Conservation (phyloP, 768 basidiomycete species). For the Lentinus tigrinus region DNA sequence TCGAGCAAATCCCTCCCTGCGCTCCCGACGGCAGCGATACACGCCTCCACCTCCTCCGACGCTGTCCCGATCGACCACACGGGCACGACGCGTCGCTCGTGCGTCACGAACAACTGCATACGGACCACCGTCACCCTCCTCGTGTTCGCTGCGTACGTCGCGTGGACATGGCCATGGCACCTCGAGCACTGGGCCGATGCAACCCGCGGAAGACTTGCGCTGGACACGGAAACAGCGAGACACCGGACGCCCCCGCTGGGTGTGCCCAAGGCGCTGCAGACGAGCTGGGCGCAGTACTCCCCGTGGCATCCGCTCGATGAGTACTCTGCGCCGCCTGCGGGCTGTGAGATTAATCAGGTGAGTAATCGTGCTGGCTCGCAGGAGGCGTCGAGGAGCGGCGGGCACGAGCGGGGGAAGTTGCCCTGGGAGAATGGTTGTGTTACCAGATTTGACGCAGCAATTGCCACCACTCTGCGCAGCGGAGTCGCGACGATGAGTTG, state of each 20-base stretch:
- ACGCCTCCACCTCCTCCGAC: neutral
- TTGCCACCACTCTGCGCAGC: neutral
- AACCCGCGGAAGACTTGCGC: neutral
- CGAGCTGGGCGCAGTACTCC: conserved; percentile 58
- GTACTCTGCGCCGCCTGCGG: conserved; percentile 46
- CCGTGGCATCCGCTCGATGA: conserved; percentile 52
- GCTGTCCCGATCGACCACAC: neutral
- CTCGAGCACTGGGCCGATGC: neutral
- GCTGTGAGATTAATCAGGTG: conserved; percentile 60
- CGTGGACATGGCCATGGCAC: conserved; percentile 12
- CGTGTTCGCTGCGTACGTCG: conserved; percentile 6
- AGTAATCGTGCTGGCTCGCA: conserved; percentile 7
- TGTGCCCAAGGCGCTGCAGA: conserved; percentile 10
- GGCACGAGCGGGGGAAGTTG: too few relatives aligned
- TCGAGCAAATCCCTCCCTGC: conserved; percentile 11
- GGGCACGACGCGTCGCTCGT: neutral
- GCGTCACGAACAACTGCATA: conserved; percentile 11
- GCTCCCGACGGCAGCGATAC: neutral
- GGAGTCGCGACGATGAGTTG: too few relatives aligned
- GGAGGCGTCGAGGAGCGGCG: neutral
- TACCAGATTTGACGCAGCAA: too few relatives aligned
- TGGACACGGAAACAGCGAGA: neutral
- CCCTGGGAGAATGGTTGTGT: too few relatives aligned
- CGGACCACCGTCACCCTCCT: conserved; percentile 11
- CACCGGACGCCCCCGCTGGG: conserved; percentile 14